These are phyloP conservation scores for Balamuthia mandrillaris DNA, from an alignment of 208 protist species.

Conservation along the genomic window DNA sequence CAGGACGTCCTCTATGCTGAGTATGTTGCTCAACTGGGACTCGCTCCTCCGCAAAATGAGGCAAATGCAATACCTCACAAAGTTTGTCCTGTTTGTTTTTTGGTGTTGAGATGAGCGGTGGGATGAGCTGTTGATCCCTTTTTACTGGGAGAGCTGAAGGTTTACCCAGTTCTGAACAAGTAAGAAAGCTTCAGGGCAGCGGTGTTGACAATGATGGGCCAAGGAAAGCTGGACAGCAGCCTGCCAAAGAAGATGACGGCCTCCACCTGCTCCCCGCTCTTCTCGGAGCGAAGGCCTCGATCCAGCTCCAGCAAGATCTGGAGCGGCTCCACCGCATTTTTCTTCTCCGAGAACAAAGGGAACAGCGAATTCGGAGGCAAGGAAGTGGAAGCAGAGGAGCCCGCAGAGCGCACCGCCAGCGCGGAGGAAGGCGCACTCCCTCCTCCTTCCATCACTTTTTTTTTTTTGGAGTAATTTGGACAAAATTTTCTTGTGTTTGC, in stretches of 20 bases:
- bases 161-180: constrained; percentile 19
- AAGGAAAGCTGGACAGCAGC: constrained; percentile 15
- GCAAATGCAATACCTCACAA: not conserved
- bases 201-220: constrained; percentile 19
- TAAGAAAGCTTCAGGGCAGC: constrained; percentile 30
- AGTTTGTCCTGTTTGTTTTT: constrained; percentile 36
- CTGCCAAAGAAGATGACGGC: constrained; percentile 25
- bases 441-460: too few species aligned
- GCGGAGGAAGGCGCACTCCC: too few species aligned
- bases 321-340: too few species aligned
- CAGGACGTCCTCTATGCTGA: constrained; percentile 21
- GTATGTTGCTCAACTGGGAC: not conserved
- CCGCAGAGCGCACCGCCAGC: too few species aligned
- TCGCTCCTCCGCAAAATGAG: not conserved
- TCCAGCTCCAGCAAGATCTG: constrained; percentile 21
- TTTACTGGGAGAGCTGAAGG: too few species aligned
- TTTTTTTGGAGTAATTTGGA: too few species aligned
- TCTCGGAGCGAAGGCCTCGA: not conserved
- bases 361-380: constrained; percentile 38
- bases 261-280: constrained; percentile 4
- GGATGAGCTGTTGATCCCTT: too few species aligned
- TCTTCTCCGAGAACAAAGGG: not conserved
- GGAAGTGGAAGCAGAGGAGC: not conserved
- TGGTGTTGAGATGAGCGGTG: too few species aligned
- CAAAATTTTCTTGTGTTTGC: too few species aligned